Conservation (phyloP, 2,329 filamentous ascomycete genomes). For the Hymenoscyphus fructigenus region DNA sequence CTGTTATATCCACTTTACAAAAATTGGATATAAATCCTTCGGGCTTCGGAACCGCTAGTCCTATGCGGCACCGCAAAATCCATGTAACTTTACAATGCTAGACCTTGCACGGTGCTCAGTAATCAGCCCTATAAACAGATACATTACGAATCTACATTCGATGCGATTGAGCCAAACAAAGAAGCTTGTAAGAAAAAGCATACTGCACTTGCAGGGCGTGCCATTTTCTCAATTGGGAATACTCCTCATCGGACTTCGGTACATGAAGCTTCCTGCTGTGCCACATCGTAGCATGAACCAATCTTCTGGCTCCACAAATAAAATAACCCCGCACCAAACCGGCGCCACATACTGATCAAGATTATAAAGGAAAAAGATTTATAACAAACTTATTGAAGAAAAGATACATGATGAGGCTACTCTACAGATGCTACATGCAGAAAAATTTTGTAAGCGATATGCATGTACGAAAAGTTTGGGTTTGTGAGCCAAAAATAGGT, state of each 20-base stretch:
- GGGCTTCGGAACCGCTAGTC: background rate
- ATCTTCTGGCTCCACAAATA: background rate
- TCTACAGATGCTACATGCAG: too few relatives aligned
- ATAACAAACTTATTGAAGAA: too few relatives aligned
- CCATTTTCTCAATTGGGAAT: background rate
- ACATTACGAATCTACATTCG: too few relatives aligned
- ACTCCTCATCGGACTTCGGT: background rate
- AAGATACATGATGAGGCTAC: too few relatives aligned
- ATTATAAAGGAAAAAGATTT: too few relatives aligned
- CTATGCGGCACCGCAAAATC: background rate
- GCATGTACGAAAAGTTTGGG: too few relatives aligned
- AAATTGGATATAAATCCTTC: background rate
- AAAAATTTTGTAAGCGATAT: too few relatives aligned
- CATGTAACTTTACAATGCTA: background rate
- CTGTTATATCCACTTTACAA: background rate
- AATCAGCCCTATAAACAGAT: background rate
- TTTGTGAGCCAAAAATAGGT: too few relatives aligned
- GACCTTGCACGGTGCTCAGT: background rate
- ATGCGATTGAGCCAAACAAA: too few relatives aligned
- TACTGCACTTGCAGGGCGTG: background rate
- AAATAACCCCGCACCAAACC: too few relatives aligned
- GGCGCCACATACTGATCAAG: too few relatives aligned
- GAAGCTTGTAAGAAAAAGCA: background rate
- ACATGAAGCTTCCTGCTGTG: background rate
- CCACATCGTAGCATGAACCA: background rate